These are phyloP conservation scores for Musa troglodytarum DNA, from an alignment of 176 grass and related monocot species.

Conservation along the genomic window DNA sequence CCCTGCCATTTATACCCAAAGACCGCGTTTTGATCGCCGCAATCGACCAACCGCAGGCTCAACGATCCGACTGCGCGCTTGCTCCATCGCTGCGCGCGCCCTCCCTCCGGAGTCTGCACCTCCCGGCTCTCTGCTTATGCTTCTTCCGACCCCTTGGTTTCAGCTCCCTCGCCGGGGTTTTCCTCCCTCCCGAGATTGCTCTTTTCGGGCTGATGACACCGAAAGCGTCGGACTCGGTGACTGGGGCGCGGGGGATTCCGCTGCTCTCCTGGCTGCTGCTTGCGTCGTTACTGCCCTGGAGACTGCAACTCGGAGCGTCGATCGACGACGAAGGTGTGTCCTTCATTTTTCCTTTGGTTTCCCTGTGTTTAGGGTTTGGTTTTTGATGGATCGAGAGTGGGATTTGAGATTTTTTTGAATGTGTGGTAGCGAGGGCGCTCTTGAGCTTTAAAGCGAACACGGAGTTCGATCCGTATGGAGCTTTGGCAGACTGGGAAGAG, in stretches of 20 bases:
- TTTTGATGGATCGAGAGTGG: neutral
- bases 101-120: too few species aligned
- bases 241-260: neutral
- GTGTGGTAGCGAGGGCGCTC: conserved; percentile 1
- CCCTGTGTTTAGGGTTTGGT: neutral
- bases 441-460: conserved; percentile 4
- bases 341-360: neutral
- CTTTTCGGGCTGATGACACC: neutral
- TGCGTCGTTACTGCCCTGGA: neutral
- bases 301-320: neutral
- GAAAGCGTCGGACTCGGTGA: neutral
- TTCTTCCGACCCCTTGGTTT: neutral
- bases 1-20: neutral
- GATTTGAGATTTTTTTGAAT: too few species aligned
- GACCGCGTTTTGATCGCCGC: neutral
- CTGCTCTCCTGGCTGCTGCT: neutral
- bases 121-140: neutral
- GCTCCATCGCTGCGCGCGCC: too few species aligned
- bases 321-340: neutral
- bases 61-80: neutral
- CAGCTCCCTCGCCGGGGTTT: neutral
- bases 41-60: neutral
- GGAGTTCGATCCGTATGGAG: conserved; percentile 15
- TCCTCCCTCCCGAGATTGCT: neutral
- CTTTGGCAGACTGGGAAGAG: conserved; percentile 5